A percentile compares a stretch with the other conserved stretches of the same genome.
Conservation (phyloP, 768 basidiomycete species). For the Mycena kentingensis region DNA sequence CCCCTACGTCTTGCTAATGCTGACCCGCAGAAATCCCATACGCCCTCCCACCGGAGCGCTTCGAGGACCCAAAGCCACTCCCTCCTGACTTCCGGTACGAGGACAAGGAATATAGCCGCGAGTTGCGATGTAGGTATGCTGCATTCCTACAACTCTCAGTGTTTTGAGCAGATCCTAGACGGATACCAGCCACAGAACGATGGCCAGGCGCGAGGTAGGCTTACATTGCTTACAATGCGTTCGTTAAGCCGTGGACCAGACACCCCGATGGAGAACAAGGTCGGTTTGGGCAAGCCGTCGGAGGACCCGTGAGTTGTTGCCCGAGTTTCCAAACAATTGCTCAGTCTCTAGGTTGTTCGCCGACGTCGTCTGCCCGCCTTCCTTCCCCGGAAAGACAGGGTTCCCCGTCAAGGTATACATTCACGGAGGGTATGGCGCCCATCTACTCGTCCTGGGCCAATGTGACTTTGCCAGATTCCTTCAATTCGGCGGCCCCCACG, state of each 20-base stretch:
- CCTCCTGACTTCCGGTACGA: constrained; percentile 58
- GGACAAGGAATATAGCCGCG: constrained; percentile 59
- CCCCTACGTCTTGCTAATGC: neutral
- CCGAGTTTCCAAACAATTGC: neutral
- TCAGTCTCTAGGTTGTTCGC: constrained; percentile 52
- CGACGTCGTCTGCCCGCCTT: constrained; percentile 65
- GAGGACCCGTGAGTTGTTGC: constrained; percentile 66
- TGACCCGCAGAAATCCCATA: constrained; percentile 65
- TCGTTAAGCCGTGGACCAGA: too few species aligned
- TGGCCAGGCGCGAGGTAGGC: constrained; percentile 59
- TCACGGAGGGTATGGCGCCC: constrained; percentile 64
- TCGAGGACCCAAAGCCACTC: constrained; percentile 61
- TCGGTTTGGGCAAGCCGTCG: constrained; percentile 66
- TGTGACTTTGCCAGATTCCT: constrained; percentile 59
- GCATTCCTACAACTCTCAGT: constrained; percentile 5
- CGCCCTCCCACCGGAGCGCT: constrained; percentile 64
- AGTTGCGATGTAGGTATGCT: constrained; percentile 52
- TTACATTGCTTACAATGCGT: neutral
- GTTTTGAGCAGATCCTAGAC: constrained; percentile 39
- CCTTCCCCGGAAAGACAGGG: constrained; percentile 40
- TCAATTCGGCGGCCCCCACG: constrained; percentile 77
- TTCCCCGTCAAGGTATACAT: constrained; percentile 77
- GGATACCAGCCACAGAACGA: constrained; percentile 63
- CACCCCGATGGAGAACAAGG: constrained; percentile 54
- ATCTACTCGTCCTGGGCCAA: neutral